phyloP scores from a whole-genome alignment of 2,329 filamentous ascomycete species.

The Colletotrichum zoysiae region DNA sequence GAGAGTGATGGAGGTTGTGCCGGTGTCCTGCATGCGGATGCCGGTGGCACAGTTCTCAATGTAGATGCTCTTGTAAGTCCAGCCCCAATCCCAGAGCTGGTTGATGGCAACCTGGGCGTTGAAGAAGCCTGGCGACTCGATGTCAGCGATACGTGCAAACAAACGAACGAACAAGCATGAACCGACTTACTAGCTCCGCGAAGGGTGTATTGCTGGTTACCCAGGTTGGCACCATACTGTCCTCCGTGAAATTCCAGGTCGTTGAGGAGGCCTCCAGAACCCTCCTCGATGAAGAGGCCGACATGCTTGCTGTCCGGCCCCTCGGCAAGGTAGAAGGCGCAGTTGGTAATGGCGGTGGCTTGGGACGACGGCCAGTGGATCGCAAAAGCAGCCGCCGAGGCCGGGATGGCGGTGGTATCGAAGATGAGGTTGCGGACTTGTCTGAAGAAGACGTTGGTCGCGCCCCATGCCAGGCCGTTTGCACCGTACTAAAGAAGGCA shows the following conservation, averaged over 20 bases:
- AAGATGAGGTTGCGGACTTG: slow-evolving; percentile 70
- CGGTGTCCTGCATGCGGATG: slow-evolving; percentile 73
- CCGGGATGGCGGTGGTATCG: slow-evolving; percentile 64
- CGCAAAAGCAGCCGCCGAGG: slow-evolving; percentile 60
- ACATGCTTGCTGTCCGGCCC: slow-evolving; percentile 62
- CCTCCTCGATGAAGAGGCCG: slow-evolving; percentile 73
- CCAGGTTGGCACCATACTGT: slow-evolving; percentile 66
- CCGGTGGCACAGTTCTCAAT: slow-evolving; percentile 75
- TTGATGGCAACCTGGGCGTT: slow-evolving; percentile 74
- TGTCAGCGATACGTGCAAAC: not conserved
- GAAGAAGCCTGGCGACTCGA: slow-evolving; percentile 64
- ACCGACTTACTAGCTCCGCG: not conserved
- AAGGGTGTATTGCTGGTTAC: slow-evolving; percentile 77
- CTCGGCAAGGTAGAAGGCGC: slow-evolving; percentile 65
- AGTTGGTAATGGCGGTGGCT: slow-evolving; percentile 70
- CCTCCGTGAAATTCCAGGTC: slow-evolving; percentile 81
- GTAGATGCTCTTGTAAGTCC: slow-evolving; percentile 76
- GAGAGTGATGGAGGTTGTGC: slow-evolving; percentile 80
- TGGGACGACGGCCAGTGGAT: slow-evolving; percentile 79
- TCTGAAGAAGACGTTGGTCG: slow-evolving; percentile 72
- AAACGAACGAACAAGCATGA: no score
- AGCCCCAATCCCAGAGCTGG: slow-evolving; percentile 83
- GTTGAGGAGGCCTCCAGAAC: slow-evolving; percentile 74
- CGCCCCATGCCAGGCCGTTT: slow-evolving; percentile 59
- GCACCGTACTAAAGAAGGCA: slow-evolving; percentile 51